Conservation (phyloP, 345 rosid species). For the Gossypium anomalum region DNA sequence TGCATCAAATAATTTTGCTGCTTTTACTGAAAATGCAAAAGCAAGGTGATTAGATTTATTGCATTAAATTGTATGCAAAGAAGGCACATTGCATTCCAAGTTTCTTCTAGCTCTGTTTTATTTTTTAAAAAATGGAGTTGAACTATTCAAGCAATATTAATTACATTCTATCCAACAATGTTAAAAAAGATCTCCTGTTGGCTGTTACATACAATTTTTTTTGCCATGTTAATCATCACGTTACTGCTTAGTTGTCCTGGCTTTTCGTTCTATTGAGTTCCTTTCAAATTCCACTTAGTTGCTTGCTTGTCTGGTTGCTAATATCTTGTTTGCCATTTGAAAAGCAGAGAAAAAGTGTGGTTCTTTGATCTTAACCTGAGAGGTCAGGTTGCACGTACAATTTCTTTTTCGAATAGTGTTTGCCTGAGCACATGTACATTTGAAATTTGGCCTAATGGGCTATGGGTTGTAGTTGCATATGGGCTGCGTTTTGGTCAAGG, state of each 20-base stretch:
- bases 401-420: neutral
- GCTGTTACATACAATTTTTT: neutral
- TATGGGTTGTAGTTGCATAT: neutral
- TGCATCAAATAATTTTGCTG: slow-evolving; percentile 51
- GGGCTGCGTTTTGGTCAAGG: neutral
- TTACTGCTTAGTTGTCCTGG: neutral
- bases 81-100: neutral
- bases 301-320: neutral
- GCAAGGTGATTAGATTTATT: slow-evolving; percentile 51
- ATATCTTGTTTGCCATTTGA: neutral
- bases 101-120: neutral
- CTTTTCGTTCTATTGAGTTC: neutral
- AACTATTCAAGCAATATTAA: neutral
- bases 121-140: neutral
- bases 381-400: neutral
- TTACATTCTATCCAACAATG: neutral
- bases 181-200: neutral
- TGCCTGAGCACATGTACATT: neutral
- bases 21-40: slow-evolving; percentile 61
- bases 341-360: neutral
- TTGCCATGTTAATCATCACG: neutral
- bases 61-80: slow-evolving; percentile 11
- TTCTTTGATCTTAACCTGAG: neutral
- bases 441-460: neutral
- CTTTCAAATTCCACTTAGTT: neutral